Conservation (phyloP, 1,284 basidiomycete species). For the Mycosarcoma maydis region DNA sequence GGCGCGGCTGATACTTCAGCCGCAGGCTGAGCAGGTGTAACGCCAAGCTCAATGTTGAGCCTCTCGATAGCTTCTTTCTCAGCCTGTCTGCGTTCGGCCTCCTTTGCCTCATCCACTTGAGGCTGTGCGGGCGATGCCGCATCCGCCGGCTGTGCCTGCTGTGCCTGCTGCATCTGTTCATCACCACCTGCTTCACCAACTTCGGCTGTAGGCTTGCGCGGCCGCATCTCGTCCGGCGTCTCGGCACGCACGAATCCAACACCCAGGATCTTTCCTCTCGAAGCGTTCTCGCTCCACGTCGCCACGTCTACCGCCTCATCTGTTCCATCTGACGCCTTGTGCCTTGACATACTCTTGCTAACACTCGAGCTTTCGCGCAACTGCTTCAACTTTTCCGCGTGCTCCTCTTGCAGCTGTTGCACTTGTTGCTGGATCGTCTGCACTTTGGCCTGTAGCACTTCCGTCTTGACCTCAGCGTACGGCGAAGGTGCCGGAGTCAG, state of each 20-base stretch:
- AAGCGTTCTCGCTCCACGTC: constrained; percentile 40
- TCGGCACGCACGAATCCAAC: constrained; percentile 52
- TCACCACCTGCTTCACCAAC: background rate
- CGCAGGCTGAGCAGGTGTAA: constrained; percentile 5
- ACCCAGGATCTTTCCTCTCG: constrained; percentile 50
- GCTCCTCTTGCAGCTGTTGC: constrained; percentile 14
- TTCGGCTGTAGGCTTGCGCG: constrained; percentile 14
- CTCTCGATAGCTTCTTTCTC: constrained; percentile 38
- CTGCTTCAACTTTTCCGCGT: constrained; percentile 21
- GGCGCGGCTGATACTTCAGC: constrained; percentile 8
- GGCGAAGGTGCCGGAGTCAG: constrained; percentile 51
- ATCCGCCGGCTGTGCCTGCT: background rate
- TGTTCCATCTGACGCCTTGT: background rate
- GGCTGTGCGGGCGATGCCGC: background rate
- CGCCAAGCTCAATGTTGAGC: constrained; percentile 32
- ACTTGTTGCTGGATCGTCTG: constrained; percentile 28
- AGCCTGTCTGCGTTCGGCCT: constrained; percentile 18
- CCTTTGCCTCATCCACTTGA: constrained; percentile 6
- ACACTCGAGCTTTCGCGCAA: constrained; percentile 9
- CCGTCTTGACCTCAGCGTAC: constrained; percentile 43
- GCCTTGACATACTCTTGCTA: constrained; percentile 1
- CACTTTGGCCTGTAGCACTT: constrained; percentile 39
- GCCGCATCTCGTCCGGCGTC: constrained; percentile 45
- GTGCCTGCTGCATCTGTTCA: constrained; percentile 7
- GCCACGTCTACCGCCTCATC: constrained; percentile 16